A percentile compares a stretch with the other conserved stretches of the same genome.
Evolutionary conservation across 1,284 basidiomycete species (phyloP).

Genomic region (Irpex sp.): DNA sequence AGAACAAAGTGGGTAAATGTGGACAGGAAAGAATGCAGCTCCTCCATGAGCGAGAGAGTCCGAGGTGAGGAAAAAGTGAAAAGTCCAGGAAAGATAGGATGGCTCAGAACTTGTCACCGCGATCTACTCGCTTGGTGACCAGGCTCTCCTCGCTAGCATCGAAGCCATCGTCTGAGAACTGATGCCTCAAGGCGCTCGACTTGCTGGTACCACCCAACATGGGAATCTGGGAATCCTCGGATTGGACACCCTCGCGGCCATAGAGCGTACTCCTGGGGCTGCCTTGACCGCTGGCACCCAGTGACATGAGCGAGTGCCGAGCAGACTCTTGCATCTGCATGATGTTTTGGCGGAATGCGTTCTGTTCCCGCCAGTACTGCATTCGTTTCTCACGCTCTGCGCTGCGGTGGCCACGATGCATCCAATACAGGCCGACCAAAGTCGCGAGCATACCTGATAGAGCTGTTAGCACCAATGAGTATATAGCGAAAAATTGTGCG

Average conservation of each 20-base stretch:
- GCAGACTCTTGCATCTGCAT: slow-evolving; percentile 71
- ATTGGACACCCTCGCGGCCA: slow-evolving; percentile 37
- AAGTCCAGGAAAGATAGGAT: background rate
- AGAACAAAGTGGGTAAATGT: background rate
- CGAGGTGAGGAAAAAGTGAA: background rate
- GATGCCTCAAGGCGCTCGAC: slow-evolving; percentile 51
- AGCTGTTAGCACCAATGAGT: background rate
- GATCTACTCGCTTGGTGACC: slow-evolving; percentile 17
- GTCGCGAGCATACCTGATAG: slow-evolving; percentile 65
- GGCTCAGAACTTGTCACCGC: slow-evolving; percentile 15
- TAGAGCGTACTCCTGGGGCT: slow-evolving; percentile 40
- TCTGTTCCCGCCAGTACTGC: slow-evolving; percentile 87
- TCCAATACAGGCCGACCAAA: slow-evolving; percentile 58
- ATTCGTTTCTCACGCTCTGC: slow-evolving; percentile 74
- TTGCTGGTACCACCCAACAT: slow-evolving; percentile 46
- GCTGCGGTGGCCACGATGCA: slow-evolving; percentile 68
- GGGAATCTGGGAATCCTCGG: slow-evolving; percentile 52
- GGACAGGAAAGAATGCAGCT: background rate
- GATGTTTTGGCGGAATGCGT: slow-evolving; percentile 72
- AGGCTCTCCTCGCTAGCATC: slow-evolving; percentile 22
- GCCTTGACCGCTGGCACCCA: slow-evolving; percentile 33
- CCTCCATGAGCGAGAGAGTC: background rate
- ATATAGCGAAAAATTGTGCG: slow-evolving; percentile 17
- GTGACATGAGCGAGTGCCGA: slow-evolving; percentile 54
- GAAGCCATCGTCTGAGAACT: slow-evolving; percentile 44